phyloP scores from a whole-genome alignment of 1,284 basidiomycete genomes.

The Schizopora paradoxa region DNA sequence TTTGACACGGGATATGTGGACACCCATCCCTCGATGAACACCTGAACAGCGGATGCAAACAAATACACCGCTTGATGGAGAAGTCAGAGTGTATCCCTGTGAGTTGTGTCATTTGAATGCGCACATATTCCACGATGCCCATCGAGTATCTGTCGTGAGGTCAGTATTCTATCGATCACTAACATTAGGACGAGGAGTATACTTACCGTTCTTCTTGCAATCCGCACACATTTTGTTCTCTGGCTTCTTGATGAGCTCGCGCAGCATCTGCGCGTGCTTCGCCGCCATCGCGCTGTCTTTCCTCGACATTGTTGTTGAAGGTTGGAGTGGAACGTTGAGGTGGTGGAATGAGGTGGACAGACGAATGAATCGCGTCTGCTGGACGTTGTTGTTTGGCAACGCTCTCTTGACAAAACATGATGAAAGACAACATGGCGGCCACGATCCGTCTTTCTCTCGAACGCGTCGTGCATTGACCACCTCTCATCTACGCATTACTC shows the following conservation, averaged over 20 bases:
- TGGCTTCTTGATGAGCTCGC: constrained; percentile 80
- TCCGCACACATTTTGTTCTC: constrained; percentile 95
- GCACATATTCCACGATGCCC: constrained; percentile 97
- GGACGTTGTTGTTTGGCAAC: too few relatives aligned
- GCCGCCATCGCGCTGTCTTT: constrained; percentile 86
- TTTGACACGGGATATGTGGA: constrained; percentile 95
- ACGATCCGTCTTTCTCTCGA: too few relatives aligned
- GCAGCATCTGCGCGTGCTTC: constrained; percentile 65
- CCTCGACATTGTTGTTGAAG: constrained; percentile 60
- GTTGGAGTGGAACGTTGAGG: constrained; percentile 13
- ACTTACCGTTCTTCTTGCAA: constrained; percentile 86
- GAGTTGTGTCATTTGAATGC: constrained; percentile 25
- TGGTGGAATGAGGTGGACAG: constrained; percentile 6
- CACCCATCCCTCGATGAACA: constrained; percentile 97
- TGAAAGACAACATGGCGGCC: too few relatives aligned
- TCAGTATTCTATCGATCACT: constrained; percentile 16
- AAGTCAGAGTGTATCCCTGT: constrained; percentile 14
- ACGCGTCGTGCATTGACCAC: too few relatives aligned
- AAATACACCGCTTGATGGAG: constrained; percentile 69
- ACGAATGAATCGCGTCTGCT: background rate
- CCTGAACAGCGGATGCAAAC: constrained; percentile 98
- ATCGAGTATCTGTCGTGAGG: constrained; percentile 76
- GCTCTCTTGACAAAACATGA: too few relatives aligned
- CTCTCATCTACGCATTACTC: too few relatives aligned
- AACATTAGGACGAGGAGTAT: constrained; percentile 5